A percentile compares a stretch with the other conserved stretches of the same genome.
phyloP scores from a whole-genome alignment of 2,329 filamentous ascomycete species.

The Ceratocystis ficicola region DNA sequence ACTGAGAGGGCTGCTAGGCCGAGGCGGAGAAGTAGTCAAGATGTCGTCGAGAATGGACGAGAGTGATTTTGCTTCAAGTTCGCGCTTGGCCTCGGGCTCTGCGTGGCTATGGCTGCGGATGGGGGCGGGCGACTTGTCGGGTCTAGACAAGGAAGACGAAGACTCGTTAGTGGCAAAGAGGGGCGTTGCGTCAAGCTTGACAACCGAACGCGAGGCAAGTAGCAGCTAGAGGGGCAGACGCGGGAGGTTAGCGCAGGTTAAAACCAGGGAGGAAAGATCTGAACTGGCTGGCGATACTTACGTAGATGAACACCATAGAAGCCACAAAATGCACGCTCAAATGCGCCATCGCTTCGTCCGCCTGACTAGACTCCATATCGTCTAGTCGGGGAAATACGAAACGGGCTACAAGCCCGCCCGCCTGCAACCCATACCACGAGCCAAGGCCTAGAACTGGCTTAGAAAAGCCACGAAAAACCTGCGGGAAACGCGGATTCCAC shows the following conservation, averaged over 20 bases:
- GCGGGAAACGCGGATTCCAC: conserved; percentile 58
- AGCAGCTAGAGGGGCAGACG: not conserved
- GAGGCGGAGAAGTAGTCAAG: conserved; percentile 24
- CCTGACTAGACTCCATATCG: conserved; percentile 32
- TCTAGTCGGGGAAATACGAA: conserved; percentile 36
- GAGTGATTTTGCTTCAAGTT: conserved; percentile 32
- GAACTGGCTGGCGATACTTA: conserved; percentile 31
- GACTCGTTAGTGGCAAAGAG: conserved; percentile 33
- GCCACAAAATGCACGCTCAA: conserved; percentile 45
- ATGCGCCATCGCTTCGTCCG: conserved; percentile 32
- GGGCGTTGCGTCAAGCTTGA: conserved; percentile 43
- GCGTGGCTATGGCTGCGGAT: not conserved
- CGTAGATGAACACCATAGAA: conserved; percentile 40
- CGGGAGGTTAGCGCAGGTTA: not conserved
- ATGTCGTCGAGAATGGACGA: conserved; percentile 40
- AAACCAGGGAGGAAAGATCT: not conserved
- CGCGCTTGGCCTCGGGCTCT: conserved; percentile 25
- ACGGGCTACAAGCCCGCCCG: conserved; percentile 45
- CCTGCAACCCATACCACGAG: conserved; percentile 55
- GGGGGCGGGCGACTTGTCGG: not conserved
- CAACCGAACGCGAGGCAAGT: conserved; percentile 12
- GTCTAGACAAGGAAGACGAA: conserved; percentile 6
- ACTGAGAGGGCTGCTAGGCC: conserved; percentile 22
- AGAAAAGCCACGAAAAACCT: conserved; percentile 47
- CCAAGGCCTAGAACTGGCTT: conserved; percentile 48